Base-by-base conservation (phyloP, 768 basidiomycete species). In the Thelephora aurantiotincta region DNA sequence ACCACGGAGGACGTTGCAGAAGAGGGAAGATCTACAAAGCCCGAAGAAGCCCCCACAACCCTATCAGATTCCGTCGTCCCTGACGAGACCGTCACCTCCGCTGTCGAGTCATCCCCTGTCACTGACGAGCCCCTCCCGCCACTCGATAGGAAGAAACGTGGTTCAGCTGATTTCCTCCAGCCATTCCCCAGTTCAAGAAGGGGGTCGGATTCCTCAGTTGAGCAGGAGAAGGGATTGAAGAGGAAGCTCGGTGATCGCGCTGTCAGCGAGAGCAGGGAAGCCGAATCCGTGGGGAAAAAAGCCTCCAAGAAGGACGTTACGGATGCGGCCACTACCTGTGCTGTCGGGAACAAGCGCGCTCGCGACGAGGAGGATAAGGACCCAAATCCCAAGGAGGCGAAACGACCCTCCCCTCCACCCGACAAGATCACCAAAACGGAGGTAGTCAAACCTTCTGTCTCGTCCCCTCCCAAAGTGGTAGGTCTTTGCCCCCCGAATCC, bases 201-300 rank as follows among this genome's bases (percentile, higher is more conserved):
- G 22, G 38, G 38, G 2, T 41, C 38, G 11, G 38, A 41, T 41
- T 41, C 38, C 16, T 41, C 38, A 11, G 60, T 61, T 33, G 61
- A 64, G 4, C 52, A 57, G 46, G 80, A 81, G 47, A 82, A 80
- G 61, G 74, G 73, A 36, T 60, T 80, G 48, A 85, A 83, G 61
- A 76, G 84, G 53, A 84, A 84, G 56, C 69, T 76, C 50, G 67
- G 70, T 35, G 80, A 85, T 60, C 74, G 82, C 41, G 80, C 75
- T 19, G 71, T 78, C 1, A 84, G 82, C 57, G 68, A 74, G 51
- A 75, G 74, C 26, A 45, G 44, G 16, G 44, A 45, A 45, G 5
- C 44, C 9, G 38, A 41, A 41, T 18, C 9, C 4, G 38, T 16
- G 12, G 38, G 38, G 9, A 41, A 41, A 14, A 41, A 41, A 14